Percentiles rank a stretch among this genome's conserved stretches.
phyloP scores from a whole-genome alignment of 2,329 filamentous ascomycete genomes.

The Scorias spongiosa region DNA sequence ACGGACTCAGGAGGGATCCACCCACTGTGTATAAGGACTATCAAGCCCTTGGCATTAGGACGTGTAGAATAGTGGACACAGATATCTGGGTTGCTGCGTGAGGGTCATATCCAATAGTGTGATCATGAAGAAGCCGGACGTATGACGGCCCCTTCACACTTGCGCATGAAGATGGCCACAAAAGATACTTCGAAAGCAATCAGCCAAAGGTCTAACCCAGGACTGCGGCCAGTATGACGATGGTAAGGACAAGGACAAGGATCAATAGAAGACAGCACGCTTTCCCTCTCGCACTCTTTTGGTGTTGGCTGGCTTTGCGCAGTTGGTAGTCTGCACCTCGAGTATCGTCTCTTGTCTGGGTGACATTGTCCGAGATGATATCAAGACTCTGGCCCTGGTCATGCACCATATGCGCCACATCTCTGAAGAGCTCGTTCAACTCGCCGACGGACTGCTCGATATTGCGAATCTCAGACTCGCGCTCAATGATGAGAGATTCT shows the following conservation, averaged over 20 bases:
- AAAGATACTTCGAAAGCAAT: too few species aligned
- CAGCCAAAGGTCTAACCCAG: conserved; percentile 39
- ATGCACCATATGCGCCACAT: conserved; percentile 92
- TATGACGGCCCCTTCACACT: too few species aligned
- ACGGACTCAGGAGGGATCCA: too few species aligned
- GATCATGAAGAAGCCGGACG: too few species aligned
- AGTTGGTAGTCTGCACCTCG: conserved; percentile 75
- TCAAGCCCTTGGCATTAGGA: too few species aligned
- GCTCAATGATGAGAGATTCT: conserved; percentile 86
- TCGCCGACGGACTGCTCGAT: conserved; percentile 95
- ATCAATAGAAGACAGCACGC: conserved; percentile 85
- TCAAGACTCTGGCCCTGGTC: conserved; percentile 85
- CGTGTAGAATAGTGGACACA: too few species aligned
- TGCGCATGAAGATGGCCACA: too few species aligned
- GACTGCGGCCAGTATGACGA: conserved; percentile 76
- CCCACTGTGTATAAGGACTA: too few species aligned
- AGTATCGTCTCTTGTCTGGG: conserved; percentile 67
- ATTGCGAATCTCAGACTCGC: conserved; percentile 90
- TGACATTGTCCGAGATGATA: conserved; percentile 76
- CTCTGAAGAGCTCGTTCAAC: conserved; percentile 88
- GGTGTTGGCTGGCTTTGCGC: conserved; percentile 72
- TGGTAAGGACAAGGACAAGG: conserved; percentile 71
- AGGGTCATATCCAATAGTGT: too few species aligned
- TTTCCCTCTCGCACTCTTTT: conserved; percentile 90
- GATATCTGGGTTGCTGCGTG: too few species aligned